Evolutionary conservation across 306 rosid genomes (phyloP).

Genomic region (Coriaria nepalensis): DNA sequence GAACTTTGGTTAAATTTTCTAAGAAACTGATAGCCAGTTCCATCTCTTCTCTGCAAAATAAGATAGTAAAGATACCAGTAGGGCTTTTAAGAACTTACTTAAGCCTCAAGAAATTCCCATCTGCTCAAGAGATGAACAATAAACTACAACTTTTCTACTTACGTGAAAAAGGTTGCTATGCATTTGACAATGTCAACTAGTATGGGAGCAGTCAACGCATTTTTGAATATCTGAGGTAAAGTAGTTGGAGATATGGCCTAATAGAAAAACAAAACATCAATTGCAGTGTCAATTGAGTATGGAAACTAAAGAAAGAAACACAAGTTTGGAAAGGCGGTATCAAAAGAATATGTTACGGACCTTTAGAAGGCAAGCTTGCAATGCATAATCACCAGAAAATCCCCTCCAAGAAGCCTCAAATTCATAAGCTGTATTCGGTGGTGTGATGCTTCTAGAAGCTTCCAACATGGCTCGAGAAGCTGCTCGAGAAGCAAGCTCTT

Average conservation of each 20-base stretch:
- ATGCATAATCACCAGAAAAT: slow-evolving; percentile 48
- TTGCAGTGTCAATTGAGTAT: background rate
- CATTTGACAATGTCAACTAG: slow-evolving; percentile 73
- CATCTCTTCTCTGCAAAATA: slow-evolving; percentile 56
- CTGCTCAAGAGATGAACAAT: too few species aligned
- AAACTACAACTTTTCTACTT: slow-evolving; percentile 17
- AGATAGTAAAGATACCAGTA: background rate
- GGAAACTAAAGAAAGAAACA: background rate
- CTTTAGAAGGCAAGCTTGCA: slow-evolving; percentile 61
- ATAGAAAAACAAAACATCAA: slow-evolving; percentile 8
- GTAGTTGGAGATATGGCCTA: slow-evolving; percentile 57
- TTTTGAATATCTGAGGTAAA: slow-evolving; percentile 70
- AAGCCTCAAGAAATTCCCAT: too few species aligned
- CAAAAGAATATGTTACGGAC: slow-evolving; percentile 21
- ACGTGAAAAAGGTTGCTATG: slow-evolving; percentile 61
- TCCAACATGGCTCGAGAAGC: slow-evolving; percentile 60
- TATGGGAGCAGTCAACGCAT: slow-evolving; percentile 58
- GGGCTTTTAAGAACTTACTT: background rate
- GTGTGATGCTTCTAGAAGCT: slow-evolving; percentile 48
- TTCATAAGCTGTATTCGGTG: slow-evolving; percentile 83
- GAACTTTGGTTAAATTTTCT: slow-evolving; percentile 59
- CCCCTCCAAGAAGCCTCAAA: slow-evolving; percentile 87
- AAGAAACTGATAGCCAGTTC: slow-evolving; percentile 47
- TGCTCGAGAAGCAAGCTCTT: slow-evolving; percentile 76
- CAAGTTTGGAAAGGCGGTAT: background rate